These are phyloP conservation scores for Apiospora sp. DNA, from an alignment of 2,329 filamentous ascomycete species.

Conservation along the genomic window DNA sequence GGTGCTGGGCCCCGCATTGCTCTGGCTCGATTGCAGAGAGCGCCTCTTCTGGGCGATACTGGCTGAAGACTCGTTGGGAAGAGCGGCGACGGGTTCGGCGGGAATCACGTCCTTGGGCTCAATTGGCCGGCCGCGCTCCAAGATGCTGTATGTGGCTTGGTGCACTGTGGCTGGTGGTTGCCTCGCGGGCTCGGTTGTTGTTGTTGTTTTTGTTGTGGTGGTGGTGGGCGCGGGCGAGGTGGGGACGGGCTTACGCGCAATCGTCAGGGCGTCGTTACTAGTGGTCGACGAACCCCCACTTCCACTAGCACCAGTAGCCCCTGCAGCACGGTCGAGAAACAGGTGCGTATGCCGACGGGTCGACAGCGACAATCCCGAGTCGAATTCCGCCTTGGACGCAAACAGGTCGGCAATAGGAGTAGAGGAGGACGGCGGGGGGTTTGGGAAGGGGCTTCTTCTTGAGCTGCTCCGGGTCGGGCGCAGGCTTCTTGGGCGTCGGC, in stretches of 20 bases:
- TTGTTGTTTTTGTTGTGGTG: neutral
- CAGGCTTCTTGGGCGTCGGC: neutral
- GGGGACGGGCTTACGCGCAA: constrained; percentile 19
- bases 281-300: neutral
- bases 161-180: constrained; percentile 7
- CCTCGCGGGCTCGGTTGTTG: neutral
- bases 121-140: constrained; percentile 31
- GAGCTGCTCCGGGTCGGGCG: constrained; percentile 13
- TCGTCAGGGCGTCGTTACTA: neutral
- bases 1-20: neutral
- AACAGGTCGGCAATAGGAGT: constrained; percentile 30
- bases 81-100: neutral
- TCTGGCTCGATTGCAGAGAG: constrained; percentile 4
- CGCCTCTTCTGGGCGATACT: neutral
- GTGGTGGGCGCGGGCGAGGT: constrained; percentile 4
- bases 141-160: constrained; percentile 26
- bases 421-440: neutral
- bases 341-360: neutral
- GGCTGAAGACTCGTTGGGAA: neutral
- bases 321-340: neutral
- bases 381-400: constrained; percentile 22
- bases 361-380: neutral
- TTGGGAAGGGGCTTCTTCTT: constrained; percentile 21
- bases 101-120: constrained; percentile 27
- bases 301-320: too few species aligned